These are phyloP conservation scores for Boletus reticulatus DNA, from an alignment of 768 basidiomycete genomes.

Conservation along the genomic window DNA sequence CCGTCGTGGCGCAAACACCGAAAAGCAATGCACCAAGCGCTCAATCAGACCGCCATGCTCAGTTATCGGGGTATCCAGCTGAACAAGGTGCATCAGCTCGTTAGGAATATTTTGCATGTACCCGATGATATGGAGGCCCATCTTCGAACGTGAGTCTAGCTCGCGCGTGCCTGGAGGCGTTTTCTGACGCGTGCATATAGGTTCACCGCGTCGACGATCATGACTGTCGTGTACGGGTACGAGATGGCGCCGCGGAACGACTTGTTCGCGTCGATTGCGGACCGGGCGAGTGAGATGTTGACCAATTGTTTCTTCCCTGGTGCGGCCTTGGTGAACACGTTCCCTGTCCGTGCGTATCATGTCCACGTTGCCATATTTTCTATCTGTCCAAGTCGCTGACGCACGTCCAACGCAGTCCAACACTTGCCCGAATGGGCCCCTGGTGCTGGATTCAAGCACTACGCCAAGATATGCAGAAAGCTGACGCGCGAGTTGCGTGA, in stretches of 20 bases:
- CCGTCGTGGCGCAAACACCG: constrained; percentile 38
- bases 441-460: constrained; percentile 27
- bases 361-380: no score
- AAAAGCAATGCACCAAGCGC: constrained; percentile 36
- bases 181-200: constrained; percentile 5
- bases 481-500: constrained; percentile 20
- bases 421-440: constrained; percentile 32
- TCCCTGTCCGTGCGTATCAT: constrained; percentile 26
- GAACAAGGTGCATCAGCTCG: constrained; percentile 30
- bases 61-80: constrained; percentile 33
- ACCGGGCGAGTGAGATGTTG: constrained; percentile 30
- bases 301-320: constrained; percentile 29
- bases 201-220: constrained; percentile 30
- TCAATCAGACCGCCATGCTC: constrained; percentile 30
- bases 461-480: constrained; percentile 15
- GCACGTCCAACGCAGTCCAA: constrained; percentile 10
- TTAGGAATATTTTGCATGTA: constrained; percentile 25
- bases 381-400: neutral
- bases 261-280: constrained; percentile 30
- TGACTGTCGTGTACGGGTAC: constrained; percentile 35
- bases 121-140: constrained; percentile 30
- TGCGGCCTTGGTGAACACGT: constrained; percentile 29
- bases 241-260: constrained; percentile 32
- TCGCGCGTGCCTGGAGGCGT: neutral
- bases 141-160: constrained; percentile 14